These are phyloP conservation scores for Kazachstania taianensis DNA, from an alignment of 805 yeast genomes.

Conservation along the genomic window DNA sequence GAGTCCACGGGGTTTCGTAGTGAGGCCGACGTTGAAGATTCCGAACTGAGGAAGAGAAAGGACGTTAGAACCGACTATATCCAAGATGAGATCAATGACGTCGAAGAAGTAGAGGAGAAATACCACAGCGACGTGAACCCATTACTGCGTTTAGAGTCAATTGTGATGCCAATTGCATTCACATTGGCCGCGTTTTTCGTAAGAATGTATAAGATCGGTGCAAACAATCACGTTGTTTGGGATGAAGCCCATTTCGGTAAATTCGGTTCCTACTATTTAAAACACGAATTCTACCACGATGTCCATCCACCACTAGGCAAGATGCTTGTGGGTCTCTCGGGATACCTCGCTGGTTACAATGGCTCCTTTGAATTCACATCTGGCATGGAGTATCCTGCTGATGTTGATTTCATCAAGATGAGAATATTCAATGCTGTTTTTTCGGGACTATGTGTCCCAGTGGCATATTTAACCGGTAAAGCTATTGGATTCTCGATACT, in stretches of 20 bases:
- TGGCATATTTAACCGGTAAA: constrained; percentile 61
- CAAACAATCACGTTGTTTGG: constrained; percentile 61
- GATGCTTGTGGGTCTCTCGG: constrained; percentile 69
- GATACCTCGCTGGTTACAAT: constrained; percentile 72
- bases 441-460: constrained; percentile 55
- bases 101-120: constrained; percentile 2
- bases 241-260: constrained; percentile 88
- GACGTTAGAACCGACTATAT: no score
- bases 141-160: constrained; percentile 23
- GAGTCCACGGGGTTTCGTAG: not conserved
- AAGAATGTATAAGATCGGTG: constrained; percentile 50
- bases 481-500: constrained; percentile 42
- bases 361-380: constrained; percentile 67
- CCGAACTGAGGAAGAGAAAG: constrained; percentile 1
- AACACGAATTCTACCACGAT: constrained; percentile 75
- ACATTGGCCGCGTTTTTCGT: constrained; percentile 41
- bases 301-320: constrained; percentile 86
- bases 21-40: not conserved
- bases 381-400: constrained; percentile 54
- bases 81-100: not conserved
- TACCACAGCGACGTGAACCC: not conserved
- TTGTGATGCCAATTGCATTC: constrained; percentile 35
- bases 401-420: constrained; percentile 53
- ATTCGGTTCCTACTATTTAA: constrained; percentile 70
- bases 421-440: constrained; percentile 62